These are phyloP conservation scores for Metschnikowia peoriensis DNA, from an alignment of 805 yeast species.

Conservation along the genomic window DNA sequence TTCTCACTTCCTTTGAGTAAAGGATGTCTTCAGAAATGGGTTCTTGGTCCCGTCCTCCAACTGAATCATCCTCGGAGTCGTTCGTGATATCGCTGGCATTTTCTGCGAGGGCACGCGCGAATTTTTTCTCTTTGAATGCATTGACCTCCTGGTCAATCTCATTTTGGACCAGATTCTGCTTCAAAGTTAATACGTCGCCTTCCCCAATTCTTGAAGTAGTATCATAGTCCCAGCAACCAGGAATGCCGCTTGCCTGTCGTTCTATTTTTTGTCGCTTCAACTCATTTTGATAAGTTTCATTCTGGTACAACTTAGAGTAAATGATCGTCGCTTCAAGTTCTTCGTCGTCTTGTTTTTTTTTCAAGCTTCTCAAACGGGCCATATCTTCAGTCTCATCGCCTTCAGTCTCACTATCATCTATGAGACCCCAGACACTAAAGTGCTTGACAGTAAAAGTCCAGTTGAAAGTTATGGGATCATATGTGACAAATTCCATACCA, in stretches of 20 bases:
- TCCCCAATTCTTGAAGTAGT: slow-evolving; percentile 10
- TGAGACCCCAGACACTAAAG: slow-evolving; percentile 92
- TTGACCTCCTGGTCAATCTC: slow-evolving; percentile 31
- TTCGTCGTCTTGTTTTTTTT: slow-evolving; percentile 31
- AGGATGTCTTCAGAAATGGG: slow-evolving; percentile 15
- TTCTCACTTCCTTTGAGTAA: slow-evolving; percentile 14
- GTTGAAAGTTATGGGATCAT: slow-evolving; percentile 67
- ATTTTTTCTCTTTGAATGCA: slow-evolving; percentile 20
- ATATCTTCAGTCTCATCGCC: slow-evolving; percentile 26
- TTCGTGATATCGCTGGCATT: slow-evolving; percentile 33
- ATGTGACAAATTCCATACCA: slow-evolving; percentile 80
- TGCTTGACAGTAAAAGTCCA: slow-evolving; percentile 87
- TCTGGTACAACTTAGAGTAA: slow-evolving; percentile 31
- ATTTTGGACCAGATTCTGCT: slow-evolving; percentile 28
- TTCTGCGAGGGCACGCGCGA: slow-evolving; percentile 23
- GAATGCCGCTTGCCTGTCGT: slow-evolving; percentile 30
- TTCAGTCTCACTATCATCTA: slow-evolving; percentile 54
- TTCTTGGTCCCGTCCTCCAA: slow-evolving; percentile 12
- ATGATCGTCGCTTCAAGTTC: slow-evolving; percentile 44
- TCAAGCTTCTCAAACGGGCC: slow-evolving; percentile 34
- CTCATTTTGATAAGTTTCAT: slow-evolving; percentile 29
- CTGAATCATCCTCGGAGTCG: slow-evolving; percentile 24
- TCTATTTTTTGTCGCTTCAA: slow-evolving; percentile 34
- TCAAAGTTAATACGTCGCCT: slow-evolving; percentile 26
- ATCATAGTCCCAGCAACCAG: slow-evolving; percentile 36